These are phyloP conservation scores for Zymoseptoria ardabiliae DNA, from an alignment of 2,329 filamentous ascomycete genomes.

Conservation along the genomic window DNA sequence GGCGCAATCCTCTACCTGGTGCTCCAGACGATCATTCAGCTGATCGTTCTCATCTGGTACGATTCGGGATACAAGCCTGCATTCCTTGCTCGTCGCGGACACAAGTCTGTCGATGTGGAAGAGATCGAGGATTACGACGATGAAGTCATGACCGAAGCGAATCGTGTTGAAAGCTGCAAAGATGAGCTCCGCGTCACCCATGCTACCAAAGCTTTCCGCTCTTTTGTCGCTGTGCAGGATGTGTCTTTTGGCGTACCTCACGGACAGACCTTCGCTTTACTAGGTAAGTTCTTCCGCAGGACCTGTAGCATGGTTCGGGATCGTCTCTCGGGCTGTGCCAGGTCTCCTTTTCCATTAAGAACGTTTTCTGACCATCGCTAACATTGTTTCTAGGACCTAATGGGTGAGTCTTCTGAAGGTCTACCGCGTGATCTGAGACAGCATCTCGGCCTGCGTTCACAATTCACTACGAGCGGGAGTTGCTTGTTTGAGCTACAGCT, in stretches of 20 bases:
- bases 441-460: too few relatives aligned
- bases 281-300: not conserved
- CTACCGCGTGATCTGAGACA: too few relatives aligned
- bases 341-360: too few relatives aligned
- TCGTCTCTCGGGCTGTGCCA: too few relatives aligned
- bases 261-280: constrained; percentile 79
- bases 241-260: constrained; percentile 69
- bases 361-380: not conserved
- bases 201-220: constrained; percentile 71
- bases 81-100: constrained; percentile 45
- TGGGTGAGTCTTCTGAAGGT: too few relatives aligned
- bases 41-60: constrained; percentile 67
- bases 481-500: too few relatives aligned
- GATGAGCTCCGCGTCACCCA: constrained; percentile 74
- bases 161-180: constrained; percentile 51
- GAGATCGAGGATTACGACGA: constrained; percentile 38
- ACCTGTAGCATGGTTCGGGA: too few relatives aligned
- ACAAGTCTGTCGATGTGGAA: constrained; percentile 37
- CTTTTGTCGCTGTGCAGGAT: constrained; percentile 76
- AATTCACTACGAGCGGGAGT: too few relatives aligned
- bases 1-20: constrained; percentile 79
- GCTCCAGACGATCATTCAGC: constrained; percentile 63
- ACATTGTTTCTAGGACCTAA: constrained; percentile 40
- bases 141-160: constrained; percentile 59
- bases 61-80: constrained; percentile 63